Conservation (phyloP, 176 grass and related monocot genomes). For the Alopecurus myosuroides region DNA sequence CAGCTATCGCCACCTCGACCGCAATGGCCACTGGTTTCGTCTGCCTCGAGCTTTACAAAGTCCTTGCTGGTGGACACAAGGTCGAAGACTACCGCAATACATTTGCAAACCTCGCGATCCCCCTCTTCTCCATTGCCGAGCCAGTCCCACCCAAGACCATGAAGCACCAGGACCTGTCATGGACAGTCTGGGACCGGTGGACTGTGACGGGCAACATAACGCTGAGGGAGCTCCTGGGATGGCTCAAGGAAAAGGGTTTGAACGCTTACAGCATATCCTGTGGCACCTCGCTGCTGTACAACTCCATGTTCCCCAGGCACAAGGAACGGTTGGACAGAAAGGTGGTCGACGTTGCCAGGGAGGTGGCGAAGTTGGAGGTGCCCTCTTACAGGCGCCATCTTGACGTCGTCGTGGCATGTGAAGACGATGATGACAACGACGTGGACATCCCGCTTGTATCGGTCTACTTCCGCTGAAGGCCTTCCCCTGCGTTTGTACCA, state of each 20-base stretch:
- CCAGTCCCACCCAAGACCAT: slow-evolving; percentile 75
- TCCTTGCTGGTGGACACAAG: slow-evolving; percentile 62
- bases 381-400: slow-evolving; percentile 61
- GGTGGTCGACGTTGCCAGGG: slow-evolving; percentile 59
- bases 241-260: slow-evolving; percentile 73
- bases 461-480: slow-evolving; percentile 64
- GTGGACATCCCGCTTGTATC: slow-evolving; percentile 77
- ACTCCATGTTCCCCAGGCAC: slow-evolving; percentile 93
- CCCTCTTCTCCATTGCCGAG: slow-evolving; percentile 84
- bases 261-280: slow-evolving; percentile 85
- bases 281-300: slow-evolving; percentile 77
- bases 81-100: slow-evolving; percentile 79
- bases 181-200: slow-evolving; percentile 94
- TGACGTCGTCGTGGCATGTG: slow-evolving; percentile 70
- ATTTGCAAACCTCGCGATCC: slow-evolving; percentile 85
- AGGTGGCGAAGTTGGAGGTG: slow-evolving; percentile 79
- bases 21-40: slow-evolving; percentile 79
- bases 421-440: slow-evolving; percentile 89
- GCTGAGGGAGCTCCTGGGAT: slow-evolving; percentile 66
- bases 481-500: background rate
- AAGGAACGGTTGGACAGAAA: slow-evolving; percentile 72
- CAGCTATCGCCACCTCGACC: slow-evolving; percentile 74
- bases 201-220: slow-evolving; percentile 61
- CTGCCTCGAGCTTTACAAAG: slow-evolving; percentile 84
- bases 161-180: slow-evolving; percentile 50